These are phyloP conservation scores for Solanum ossicruentum DNA, from an alignment of 257 asterid genomes.

Conservation along the genomic window DNA sequence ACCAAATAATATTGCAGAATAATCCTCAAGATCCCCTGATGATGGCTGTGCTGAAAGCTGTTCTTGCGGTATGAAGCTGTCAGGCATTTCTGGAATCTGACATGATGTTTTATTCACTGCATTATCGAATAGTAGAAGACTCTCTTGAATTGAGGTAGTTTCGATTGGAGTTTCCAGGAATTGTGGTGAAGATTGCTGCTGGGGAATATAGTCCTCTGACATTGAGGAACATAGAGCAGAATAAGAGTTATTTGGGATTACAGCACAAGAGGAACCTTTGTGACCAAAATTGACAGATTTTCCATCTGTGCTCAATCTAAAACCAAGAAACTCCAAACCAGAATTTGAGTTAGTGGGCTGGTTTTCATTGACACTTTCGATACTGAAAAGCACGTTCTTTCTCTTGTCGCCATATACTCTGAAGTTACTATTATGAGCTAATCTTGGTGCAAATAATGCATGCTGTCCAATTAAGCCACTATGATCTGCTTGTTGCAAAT, in stretches of 20 bases:
- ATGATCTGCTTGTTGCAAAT: background rate
- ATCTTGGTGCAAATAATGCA: background rate
- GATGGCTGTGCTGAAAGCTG: background rate
- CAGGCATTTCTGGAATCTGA: background rate
- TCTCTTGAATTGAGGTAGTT: background rate
- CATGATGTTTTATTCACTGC: background rate
- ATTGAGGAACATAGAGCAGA: background rate
- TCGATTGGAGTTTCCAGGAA: background rate
- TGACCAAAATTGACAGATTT: slow-evolving; percentile 30
- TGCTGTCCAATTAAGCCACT: background rate
- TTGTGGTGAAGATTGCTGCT: background rate
- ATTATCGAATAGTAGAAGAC: background rate
- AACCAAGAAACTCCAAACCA: slow-evolving; percentile 28
- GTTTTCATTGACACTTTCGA: background rate
- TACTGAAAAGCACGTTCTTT: slow-evolving; percentile 18
- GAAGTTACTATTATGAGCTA: slow-evolving; percentile 1
- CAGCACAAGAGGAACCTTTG: background rate
- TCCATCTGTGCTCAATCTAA: slow-evolving; percentile 32
- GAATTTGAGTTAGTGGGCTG: background rate
- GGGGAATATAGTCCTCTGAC: background rate
- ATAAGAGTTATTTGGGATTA: background rate
- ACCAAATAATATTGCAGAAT: background rate
- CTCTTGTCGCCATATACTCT: slow-evolving; percentile 21
- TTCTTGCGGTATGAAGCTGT: background rate
- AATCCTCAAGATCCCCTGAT: background rate